Base-by-base conservation (phyloP, 345 rosid genomes). In the Murraya paniculata region DNA sequence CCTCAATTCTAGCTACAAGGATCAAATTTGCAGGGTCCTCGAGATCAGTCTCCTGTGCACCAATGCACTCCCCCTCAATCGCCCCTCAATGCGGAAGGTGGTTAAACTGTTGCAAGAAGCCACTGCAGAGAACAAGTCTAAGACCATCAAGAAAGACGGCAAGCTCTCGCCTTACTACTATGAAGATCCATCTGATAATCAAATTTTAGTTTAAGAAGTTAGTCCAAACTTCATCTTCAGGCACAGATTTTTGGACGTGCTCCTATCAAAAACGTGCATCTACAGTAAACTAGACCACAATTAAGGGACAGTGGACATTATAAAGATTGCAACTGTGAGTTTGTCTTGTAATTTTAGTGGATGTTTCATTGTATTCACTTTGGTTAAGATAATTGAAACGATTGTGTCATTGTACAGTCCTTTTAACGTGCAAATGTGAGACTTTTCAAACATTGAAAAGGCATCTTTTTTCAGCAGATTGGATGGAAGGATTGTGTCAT, bases 61-160 rank as follows among this genome's bases (percentile, higher is more conserved):
- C 11, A 85, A 79, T 38, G 81, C 95, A 19, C 93, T 92, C 55
- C 99, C 99, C 36, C 81, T 92, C 56, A 87, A 82, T 84, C 90
- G 99, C 7, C 98, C 98, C 5, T 87, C 99, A 2, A 94, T 94
- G 98, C 86, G 99, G 35, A 89, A 89, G 80, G 97, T 92, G 27
- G 99, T 94, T 79, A 96, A 89, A 78, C 77, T 96, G 92, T 86
- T 96, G 84, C 94, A 86, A 72, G 97, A 93, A 73, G 86, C 80
- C 22, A 68, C 85, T 22, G 78, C 71, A 25, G 85, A 80, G 50
- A 77, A 22, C 84, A 80, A 64, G 78, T 59, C 77, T 27, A 85
- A 81, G 77, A 72, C 62, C 27, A 24, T 58, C 21, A 82, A 79
- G 58, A 86, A 84, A 68, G 89, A 89, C 13, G 94, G 97, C 70